These are phyloP conservation scores for Claviceps quebecensis DNA, from an alignment of 2,329 filamentous ascomycete genomes.

Conservation along the genomic window DNA sequence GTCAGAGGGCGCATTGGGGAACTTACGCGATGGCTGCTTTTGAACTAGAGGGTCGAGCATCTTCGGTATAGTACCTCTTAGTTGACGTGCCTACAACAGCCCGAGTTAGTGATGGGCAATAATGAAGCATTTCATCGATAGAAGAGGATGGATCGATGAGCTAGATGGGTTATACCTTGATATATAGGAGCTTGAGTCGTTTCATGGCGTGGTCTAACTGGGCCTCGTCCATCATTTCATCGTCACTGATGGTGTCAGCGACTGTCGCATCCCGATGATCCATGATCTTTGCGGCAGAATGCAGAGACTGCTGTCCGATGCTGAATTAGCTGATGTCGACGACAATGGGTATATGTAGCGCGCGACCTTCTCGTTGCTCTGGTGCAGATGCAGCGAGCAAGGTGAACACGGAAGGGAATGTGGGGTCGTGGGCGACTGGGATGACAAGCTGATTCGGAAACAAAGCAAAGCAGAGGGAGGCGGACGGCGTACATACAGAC, in stretches of 20 bases:
- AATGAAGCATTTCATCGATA: not conserved
- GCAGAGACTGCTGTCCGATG: not conserved
- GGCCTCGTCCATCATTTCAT: constrained; percentile 29
- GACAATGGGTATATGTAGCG: not conserved
- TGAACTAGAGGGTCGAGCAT: constrained; percentile 34
- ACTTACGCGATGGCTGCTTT: constrained; percentile 37
- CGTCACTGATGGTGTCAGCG: not conserved
- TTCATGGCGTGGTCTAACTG: constrained; percentile 35
- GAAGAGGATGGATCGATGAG: not conserved
- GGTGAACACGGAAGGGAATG: not conserved
- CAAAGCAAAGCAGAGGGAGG: not conserved
- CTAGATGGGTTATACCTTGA: constrained; percentile 27
- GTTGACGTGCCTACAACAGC: constrained; percentile 17
- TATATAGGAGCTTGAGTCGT: constrained; percentile 38
- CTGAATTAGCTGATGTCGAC: not conserved
- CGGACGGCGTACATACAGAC: not conserved
- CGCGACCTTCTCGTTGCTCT: not conserved
- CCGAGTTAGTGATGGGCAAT: constrained; percentile 7
- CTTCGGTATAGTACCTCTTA: constrained; percentile 23
- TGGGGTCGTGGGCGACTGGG: not conserved
- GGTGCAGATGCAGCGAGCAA: not conserved
- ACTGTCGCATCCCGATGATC: constrained; percentile 2
- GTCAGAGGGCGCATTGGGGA: not conserved
- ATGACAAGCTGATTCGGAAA: not conserved
- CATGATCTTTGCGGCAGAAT: constrained; percentile 1